Conservation (phyloP, 768 basidiomycete genomes). For the Coprinopsis sp. region DNA sequence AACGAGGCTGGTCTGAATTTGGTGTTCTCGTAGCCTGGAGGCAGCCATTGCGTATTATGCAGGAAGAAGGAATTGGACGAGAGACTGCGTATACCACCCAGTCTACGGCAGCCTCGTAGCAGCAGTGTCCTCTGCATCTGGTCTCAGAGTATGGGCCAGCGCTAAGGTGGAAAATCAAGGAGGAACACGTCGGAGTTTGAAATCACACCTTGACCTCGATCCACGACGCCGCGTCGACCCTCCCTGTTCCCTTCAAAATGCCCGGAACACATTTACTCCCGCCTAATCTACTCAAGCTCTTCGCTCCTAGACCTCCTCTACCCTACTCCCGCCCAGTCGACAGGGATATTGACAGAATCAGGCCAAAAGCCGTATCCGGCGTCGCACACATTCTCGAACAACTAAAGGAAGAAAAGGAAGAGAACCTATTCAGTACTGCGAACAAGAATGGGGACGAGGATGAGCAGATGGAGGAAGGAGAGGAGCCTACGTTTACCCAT, state of each 20-base stretch:
- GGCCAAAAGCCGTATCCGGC: conserved; percentile 63
- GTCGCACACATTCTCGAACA: conserved; percentile 71
- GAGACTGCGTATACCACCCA: background rate
- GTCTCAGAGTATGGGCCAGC: background rate
- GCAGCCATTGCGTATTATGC: conserved; percentile 53
- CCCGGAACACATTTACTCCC: conserved; percentile 86
- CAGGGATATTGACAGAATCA: conserved; percentile 73
- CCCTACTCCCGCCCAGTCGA: conserved; percentile 84
- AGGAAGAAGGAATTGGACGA: conserved; percentile 56
- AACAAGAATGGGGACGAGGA: conserved; percentile 31
- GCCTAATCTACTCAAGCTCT: conserved; percentile 94
- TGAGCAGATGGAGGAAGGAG: conserved; percentile 79
- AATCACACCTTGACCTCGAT: background rate
- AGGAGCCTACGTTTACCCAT: conserved; percentile 74
- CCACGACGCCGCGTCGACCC: background rate
- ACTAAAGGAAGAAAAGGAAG: conserved; percentile 75
- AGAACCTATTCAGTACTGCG: conserved; percentile 55
- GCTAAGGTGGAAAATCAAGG: conserved; percentile 1
- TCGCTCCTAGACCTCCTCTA: conserved; percentile 87
- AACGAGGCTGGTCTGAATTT: conserved; percentile 7
- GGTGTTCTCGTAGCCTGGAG: conserved; percentile 11
- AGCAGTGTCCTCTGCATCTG: conserved; percentile 9
- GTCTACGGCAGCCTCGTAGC: background rate
- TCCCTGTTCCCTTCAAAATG: conserved; percentile 25
- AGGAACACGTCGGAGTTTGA: conserved; percentile 4